phyloP scores from a whole-genome alignment of 2,329 filamentous ascomycete species.

The Apiospora pterosperma region DNA sequence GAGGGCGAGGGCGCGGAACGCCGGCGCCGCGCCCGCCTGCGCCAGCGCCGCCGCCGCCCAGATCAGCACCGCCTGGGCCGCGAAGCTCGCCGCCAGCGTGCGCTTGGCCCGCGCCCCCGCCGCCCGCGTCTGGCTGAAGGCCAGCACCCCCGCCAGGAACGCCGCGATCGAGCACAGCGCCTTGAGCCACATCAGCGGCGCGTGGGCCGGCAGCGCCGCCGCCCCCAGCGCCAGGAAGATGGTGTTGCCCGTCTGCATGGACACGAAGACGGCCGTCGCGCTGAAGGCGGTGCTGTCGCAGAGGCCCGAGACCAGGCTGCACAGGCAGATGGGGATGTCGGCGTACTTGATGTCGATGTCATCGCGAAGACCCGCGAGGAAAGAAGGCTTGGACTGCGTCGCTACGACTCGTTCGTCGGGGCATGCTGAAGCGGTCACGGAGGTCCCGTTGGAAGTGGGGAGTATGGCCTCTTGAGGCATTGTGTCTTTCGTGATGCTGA shows the following conservation, averaged over 20 bases:
- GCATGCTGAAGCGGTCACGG: background rate
- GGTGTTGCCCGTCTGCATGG: conserved; percentile 54
- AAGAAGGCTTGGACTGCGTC: background rate
- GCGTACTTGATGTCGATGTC: conserved; percentile 15
- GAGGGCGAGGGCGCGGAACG: conserved; percentile 29
- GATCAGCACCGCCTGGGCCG: conserved; percentile 49
- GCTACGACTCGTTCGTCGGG: background rate
- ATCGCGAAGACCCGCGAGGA: background rate
- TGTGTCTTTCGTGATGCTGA: background rate
- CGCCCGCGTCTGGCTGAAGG: conserved; percentile 34
- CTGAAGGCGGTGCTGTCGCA: conserved; percentile 39
- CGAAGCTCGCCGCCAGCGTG: conserved; percentile 45
- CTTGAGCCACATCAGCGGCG: conserved; percentile 51
- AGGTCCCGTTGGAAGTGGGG: conserved; percentile 7
- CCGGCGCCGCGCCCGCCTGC: conserved; percentile 41
- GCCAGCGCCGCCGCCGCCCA: conserved; percentile 50
- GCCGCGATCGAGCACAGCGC: conserved; percentile 49
- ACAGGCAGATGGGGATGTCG: conserved; percentile 36
- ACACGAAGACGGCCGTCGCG: conserved; percentile 35
- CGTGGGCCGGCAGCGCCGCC: conserved; percentile 44
- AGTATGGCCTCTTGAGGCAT: conserved; percentile 6
- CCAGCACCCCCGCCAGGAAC: conserved; percentile 52
- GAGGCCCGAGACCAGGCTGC: conserved; percentile 35
- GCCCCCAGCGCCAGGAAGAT: conserved; percentile 60
- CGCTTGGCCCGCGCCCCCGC: conserved; percentile 35